Evolutionary conservation across 495 filamentous ascomycete species (phyloP), one percentile per base, ranked within the genome.

Genomic region (Hypoxylon fragiforme): DNA sequence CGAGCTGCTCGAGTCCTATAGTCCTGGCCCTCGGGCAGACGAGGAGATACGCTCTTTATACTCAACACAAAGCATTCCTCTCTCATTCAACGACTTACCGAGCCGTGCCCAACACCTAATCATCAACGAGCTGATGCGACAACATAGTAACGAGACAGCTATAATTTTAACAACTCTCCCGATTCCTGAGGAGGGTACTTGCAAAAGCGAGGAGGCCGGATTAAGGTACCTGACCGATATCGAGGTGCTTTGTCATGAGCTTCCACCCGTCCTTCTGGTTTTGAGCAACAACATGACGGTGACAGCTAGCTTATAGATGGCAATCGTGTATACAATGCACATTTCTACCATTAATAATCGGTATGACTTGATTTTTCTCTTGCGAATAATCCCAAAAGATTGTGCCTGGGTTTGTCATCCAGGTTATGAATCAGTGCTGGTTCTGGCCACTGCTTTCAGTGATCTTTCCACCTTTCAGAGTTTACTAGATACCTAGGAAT

Each of bases 271-370:
- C 41, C 65, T 95, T 24, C 57, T 94, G 56, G 87, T 95, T n/a
- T 81, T 94, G 71, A 90, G 87, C 64, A 95, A 94, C 71, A 91
- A 87, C 55, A 89, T 95, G 86, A 92, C 88, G 11, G 90, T 94
- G 42, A 94, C 90, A 13, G 91, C 91, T 72, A 89, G 87, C 66
- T 70, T 92, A 45, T 92, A 55, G 64, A 20, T 70, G 91, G 46
- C 91, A 54, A 65, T 21, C n/a, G 45, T 31, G 21, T 24, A 3
- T 34, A 13, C 31, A n/a, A n/a, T n/a, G n/a, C n/a, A n/a, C n/a
- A n/a, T n/a, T n/a, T n/a, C n/a, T n/a, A n/a, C n/a, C n/a, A n/a
- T n/a, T n/a, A n/a, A n/a, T n/a, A n/a, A n/a, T n/a, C n/a, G n/a
- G n/a, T n/a, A n/a, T n/a, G n/a, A n/a, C n/a, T n/a, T n/a, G n/a